Conservation (phyloP, 805 yeast species). For the Teunomyces pallodes region DNA sequence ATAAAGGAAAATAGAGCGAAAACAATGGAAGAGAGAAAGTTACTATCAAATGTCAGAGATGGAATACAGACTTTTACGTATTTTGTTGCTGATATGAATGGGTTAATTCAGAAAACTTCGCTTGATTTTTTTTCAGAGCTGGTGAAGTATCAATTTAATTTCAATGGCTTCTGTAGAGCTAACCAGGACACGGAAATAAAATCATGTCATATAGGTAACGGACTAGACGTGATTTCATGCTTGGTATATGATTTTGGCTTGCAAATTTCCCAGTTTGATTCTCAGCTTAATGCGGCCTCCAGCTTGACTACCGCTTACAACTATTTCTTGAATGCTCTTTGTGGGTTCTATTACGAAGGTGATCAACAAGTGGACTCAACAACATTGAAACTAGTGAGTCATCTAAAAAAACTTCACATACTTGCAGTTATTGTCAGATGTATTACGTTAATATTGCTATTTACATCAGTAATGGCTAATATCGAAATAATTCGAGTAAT, state of each 20-base stretch:
- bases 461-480: neutral
- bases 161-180: slow-evolving; percentile 48
- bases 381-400: neutral
- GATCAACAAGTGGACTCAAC: neutral
- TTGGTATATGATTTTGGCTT: slow-evolving; percentile 50
- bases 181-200: slow-evolving; percentile 17
- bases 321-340: neutral
- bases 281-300: slow-evolving; percentile 10
- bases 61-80: slow-evolving; percentile 1
- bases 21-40: neutral
- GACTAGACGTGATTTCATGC: slow-evolving; percentile 47
- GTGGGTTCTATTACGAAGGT: neutral
- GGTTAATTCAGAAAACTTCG: neutral
- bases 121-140: slow-evolving; percentile 30
- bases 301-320: slow-evolving; percentile 9
- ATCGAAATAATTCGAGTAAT: neutral
- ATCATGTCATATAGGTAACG: slow-evolving; percentile 35
- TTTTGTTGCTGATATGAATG: slow-evolving; percentile 1
- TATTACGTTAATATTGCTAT: neutral
- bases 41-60: neutral
- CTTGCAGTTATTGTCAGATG: neutral
- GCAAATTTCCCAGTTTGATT: slow-evolving; percentile 41
- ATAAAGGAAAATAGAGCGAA: neutral
- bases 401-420: neutral
- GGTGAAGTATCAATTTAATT: slow-evolving; percentile 43